Evolutionary conservation across 2,329 filamentous ascomycete species (phyloP).

Genomic region (Sporothrix sp.): DNA sequence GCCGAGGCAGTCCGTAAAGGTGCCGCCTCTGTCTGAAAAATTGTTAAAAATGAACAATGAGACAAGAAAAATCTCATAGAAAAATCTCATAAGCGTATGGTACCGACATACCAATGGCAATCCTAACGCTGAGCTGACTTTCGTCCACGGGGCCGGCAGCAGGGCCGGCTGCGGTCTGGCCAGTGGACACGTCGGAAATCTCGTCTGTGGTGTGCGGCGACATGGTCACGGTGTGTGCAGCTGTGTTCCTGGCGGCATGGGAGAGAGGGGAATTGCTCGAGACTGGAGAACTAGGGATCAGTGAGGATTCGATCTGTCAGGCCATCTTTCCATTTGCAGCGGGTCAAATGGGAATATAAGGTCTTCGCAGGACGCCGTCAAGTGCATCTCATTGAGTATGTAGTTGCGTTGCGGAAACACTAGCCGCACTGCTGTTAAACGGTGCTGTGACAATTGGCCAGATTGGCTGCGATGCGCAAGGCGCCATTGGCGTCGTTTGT

Average conservation of each 20-base stretch:
- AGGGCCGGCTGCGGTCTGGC: not conserved
- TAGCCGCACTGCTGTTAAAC: too few species aligned
- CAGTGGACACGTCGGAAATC: not conserved
- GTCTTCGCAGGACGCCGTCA: not conserved
- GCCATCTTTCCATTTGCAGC: not conserved
- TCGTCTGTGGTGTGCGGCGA: not conserved
- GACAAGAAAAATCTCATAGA: too few species aligned
- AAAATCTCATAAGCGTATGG: not conserved
- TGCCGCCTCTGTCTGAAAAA: constrained; percentile 11
- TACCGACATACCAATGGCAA: constrained; percentile 1
- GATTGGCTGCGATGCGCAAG: not conserved
- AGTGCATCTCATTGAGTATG: too few species aligned
- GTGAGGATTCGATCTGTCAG: not conserved
- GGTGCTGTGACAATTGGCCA: too few species aligned
- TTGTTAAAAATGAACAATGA: not conserved
- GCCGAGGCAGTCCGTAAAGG: constrained; percentile 19
- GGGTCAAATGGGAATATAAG: not conserved
- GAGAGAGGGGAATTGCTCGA: not conserved
- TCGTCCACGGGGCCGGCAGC: not conserved
- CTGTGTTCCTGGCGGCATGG: not conserved
- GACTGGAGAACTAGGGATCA: not conserved
- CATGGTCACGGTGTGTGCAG: not conserved
- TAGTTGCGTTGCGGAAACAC: too few species aligned
- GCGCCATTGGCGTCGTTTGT: too few species aligned
- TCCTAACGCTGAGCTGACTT: not conserved